Evolutionary conservation across 495 filamentous ascomycete species (phyloP), one percentile per base, ranked within the genome.

Genomic region (Podospora bellae-mahoneyi): DNA sequence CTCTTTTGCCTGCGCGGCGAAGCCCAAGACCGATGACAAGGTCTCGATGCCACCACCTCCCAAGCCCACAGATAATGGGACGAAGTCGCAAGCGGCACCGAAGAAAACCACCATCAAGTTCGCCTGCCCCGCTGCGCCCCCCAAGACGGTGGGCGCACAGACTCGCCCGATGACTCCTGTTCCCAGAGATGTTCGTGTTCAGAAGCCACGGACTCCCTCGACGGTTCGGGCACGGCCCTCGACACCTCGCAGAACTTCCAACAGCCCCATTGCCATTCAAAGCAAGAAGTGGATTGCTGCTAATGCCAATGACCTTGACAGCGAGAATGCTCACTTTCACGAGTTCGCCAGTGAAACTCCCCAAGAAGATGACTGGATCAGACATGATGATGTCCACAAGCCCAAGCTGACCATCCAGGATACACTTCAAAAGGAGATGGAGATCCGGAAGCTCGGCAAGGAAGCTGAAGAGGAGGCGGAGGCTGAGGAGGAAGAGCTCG

Each of bases 391-490:
- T 77, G 62, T 89, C 78, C 62, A 77, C 68, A 81, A 84, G 61
- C 82, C 85, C 39, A 91, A 90, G 73, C 84, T 97, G 56, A 97
- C 93, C 20, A 84, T 99, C 69, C 88, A 88, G 71, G 96, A 98
- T 77, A 95, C 94, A 26, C 84, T 99, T 73, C 85, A 88, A 75
- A 95, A 96, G 76, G 95, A 99, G 77, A 91, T 89, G 70, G 91
- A 86, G 10, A 96, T 99, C 72, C 88, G 95, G 60, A 89, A 89
- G 73, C 78, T 97, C 27, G 94, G 88, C 63, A 91, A 96, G 79
- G 95, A 99, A 78, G 95, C 88, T 9, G 94, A 97, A 74, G 88
- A 94, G 73, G 94, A 97, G 77, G 92, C 88, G 20, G 75, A 90
- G 15, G 85, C 91, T 34, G 81, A 86, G 18, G 85, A 86, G 20